A percentile compares a stretch with the other conserved stretches of the same genome.
These are phyloP conservation scores for Cercospora sp. DNA, from an alignment of 2,329 filamentous ascomycete species.

Conservation along the genomic window DNA sequence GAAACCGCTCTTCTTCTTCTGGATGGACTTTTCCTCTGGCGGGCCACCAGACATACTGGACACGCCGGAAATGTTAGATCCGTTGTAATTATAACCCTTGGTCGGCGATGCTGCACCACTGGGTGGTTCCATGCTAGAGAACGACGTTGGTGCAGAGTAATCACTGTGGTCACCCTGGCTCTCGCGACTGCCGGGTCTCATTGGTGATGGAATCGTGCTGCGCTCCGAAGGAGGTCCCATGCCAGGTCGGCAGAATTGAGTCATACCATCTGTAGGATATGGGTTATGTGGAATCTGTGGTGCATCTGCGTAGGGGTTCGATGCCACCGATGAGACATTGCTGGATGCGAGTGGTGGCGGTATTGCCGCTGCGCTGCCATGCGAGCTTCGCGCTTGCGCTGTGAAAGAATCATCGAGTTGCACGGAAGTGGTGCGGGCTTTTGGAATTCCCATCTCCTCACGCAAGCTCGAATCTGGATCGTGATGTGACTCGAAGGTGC, in stretches of 20 bases:
- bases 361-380: slow-evolving; percentile 29
- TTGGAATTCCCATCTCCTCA: slow-evolving; percentile 61
- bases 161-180: slow-evolving; percentile 70
- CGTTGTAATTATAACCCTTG: slow-evolving; percentile 56
- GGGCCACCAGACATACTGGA: slow-evolving; percentile 39
- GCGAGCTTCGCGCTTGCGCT: slow-evolving; percentile 33
- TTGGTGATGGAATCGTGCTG: slow-evolving; percentile 67
- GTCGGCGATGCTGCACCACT: slow-evolving; percentile 72
- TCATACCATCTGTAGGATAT: slow-evolving; percentile 94
- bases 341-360: slow-evolving; percentile 29
- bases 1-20: slow-evolving; percentile 76
- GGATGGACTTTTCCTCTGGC: slow-evolving; percentile 64
- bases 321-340: slow-evolving; percentile 28
- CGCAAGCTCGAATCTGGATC: slow-evolving; percentile 76
- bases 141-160: slow-evolving; percentile 82
- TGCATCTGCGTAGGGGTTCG: slow-evolving; percentile 52
- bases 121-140: slow-evolving; percentile 78
- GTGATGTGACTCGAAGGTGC: slow-evolving; percentile 87
- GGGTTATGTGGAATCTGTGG: slow-evolving; percentile 82
- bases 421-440: slow-evolving; percentile 40
- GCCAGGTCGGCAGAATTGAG: slow-evolving; percentile 75
- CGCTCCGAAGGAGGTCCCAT: slow-evolving; percentile 69
- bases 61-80: slow-evolving; percentile 35
- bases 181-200: slow-evolving; percentile 78
- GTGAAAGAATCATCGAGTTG: slow-evolving; percentile 36